Conservation (phyloP, 2,329 filamentous ascomycete species). For the Thyridium curvatum region DNA sequence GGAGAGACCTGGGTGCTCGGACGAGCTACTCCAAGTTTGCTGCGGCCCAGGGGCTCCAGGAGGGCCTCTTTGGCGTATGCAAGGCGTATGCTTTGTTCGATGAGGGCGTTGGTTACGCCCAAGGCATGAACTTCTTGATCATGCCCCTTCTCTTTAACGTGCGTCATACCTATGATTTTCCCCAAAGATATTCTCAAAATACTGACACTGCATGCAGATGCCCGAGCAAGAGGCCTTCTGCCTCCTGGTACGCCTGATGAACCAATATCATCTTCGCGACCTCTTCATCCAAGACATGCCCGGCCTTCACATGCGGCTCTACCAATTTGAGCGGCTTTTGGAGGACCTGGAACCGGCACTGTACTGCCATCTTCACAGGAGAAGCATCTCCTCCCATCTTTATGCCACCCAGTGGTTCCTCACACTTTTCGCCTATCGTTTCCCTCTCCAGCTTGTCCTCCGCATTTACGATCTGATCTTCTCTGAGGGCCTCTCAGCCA, state of each 20-base stretch:
- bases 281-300: slow-evolving; percentile 96
- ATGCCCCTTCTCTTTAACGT: slow-evolving; percentile 96
- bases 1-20: slow-evolving; percentile 80
- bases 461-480: slow-evolving; percentile 95
- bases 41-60: slow-evolving; percentile 83
- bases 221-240: slow-evolving; percentile 96
- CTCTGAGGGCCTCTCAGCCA: slow-evolving; percentile 86
- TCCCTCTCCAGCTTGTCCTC: slow-evolving; percentile 90
- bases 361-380: slow-evolving; percentile 87
- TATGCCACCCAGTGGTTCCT: slow-evolving; percentile 99
- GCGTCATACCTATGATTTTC: slow-evolving; percentile 24
- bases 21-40: slow-evolving; percentile 98
- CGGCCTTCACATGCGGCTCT: slow-evolving; percentile 85
- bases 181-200: background rate
- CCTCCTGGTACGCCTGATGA: slow-evolving; percentile 89
- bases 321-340: slow-evolving; percentile 88
- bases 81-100: slow-evolving; percentile 97
- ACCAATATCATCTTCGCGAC: slow-evolving; percentile 87
- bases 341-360: slow-evolving; percentile 92
- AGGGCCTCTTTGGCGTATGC: slow-evolving; percentile 89
- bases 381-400: slow-evolving; percentile 81
- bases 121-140: slow-evolving; percentile 97
- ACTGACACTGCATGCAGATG: slow-evolving; percentile 53
- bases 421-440: slow-evolving; percentile 96
- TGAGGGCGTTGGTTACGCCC: slow-evolving; percentile 89